phyloP scores from a whole-genome alignment of 1,284 basidiomycete species.

The Calocybe gambosa region DNA sequence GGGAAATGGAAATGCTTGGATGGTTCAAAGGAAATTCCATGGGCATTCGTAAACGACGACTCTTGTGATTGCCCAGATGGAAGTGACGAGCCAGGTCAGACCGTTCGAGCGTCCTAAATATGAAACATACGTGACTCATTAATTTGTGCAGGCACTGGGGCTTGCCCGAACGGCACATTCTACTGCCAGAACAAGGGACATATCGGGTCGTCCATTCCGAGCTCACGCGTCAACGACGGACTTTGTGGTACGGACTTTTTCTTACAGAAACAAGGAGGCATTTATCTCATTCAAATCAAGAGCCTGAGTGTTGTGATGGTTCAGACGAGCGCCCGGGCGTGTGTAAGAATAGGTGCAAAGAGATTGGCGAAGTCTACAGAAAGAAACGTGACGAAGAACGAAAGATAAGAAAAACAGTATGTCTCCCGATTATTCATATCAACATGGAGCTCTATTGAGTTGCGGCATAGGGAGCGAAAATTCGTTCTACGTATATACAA shows the following conservation, averaged over 20 bases:
- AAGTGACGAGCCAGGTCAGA: slow-evolving; percentile 83
- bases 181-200: slow-evolving; percentile 90
- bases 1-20: slow-evolving; percentile 69
- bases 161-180: slow-evolving; percentile 75
- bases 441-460: too few species aligned
- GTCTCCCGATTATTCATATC: slow-evolving; percentile 20
- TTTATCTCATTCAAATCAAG: slow-evolving; percentile 34
- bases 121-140: slow-evolving; percentile 3
- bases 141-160: slow-evolving; percentile 65
- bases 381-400: slow-evolving; percentile 63
- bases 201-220: slow-evolving; percentile 72
- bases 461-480: slow-evolving; percentile 74
- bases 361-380: slow-evolving; percentile 68
- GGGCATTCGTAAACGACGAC: slow-evolving; percentile 86
- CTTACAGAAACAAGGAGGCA: too few species aligned
- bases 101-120: not conserved
- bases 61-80: slow-evolving; percentile 94
- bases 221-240: slow-evolving; percentile 89
- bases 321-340: slow-evolving; percentile 82
- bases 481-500: slow-evolving; percentile 82
- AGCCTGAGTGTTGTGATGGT: slow-evolving; percentile 96
- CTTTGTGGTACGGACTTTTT: slow-evolving; percentile 74
- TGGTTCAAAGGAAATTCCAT: slow-evolving; percentile 65
- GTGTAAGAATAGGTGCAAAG: slow-evolving; percentile 77
- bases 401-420: slow-evolving; percentile 76